Conservation (phyloP, 192 early-diverging fungal genomes). For the Podochytrium sp. region DNA sequence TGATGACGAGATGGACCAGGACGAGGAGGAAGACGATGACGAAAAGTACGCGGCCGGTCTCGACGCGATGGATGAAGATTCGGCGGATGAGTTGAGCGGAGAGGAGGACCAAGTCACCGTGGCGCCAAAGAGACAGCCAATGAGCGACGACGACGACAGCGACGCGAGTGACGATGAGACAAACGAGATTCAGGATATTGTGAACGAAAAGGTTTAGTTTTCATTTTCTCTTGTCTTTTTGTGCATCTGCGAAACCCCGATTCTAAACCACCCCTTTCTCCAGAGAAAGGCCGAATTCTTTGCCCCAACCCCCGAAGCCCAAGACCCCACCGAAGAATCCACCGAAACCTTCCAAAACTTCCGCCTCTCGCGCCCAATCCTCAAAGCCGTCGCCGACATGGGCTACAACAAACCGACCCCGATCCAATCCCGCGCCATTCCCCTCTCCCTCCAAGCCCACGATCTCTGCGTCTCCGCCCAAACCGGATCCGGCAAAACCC, state of each 20-base stretch:
- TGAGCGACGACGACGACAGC: neutral
- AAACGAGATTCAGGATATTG: constrained; percentile 20
- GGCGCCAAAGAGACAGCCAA: constrained; percentile 15
- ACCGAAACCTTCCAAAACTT: constrained; percentile 85
- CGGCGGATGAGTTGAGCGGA: constrained; percentile 8
- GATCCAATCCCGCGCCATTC: constrained; percentile 92
- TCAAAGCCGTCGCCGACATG: constrained; percentile 86
- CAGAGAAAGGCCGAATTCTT: constrained; percentile 56
- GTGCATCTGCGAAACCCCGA: neutral
- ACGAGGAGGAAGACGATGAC: constrained; percentile 19
- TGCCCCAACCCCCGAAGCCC: constrained; percentile 35
- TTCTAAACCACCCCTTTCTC: neutral
- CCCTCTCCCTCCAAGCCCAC: constrained; percentile 90
- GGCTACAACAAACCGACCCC: constrained; percentile 92
- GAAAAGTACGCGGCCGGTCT: neutral
- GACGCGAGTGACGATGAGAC: constrained; percentile 13
- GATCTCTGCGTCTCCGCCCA: constrained; percentile 98
- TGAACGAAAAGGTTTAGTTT: constrained; percentile 26
- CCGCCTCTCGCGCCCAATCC: constrained; percentile 93
- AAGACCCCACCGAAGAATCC: neutral
- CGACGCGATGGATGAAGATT: constrained; percentile 9
- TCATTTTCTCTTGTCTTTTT: constrained; percentile 1
- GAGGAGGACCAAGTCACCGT: constrained; percentile 28
- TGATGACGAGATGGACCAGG: constrained; percentile 36
- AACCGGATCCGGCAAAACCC: constrained; percentile 98